Base-by-base conservation (phyloP, 2,329 filamentous ascomycete genomes). In the Beauveria caledonica region DNA sequence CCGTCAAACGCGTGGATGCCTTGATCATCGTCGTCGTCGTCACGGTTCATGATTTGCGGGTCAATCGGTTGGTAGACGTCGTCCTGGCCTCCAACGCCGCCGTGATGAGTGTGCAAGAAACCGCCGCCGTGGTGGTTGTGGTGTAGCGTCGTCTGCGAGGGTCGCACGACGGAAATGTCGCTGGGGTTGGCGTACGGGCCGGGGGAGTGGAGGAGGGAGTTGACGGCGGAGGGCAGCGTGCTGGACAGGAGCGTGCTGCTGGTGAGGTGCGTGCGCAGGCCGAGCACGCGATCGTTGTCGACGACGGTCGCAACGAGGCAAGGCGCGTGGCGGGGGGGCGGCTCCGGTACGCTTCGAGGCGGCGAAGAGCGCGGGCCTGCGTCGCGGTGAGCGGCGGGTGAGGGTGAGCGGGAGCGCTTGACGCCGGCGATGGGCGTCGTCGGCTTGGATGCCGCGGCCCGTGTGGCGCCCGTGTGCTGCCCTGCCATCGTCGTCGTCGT, bases 21-120 rank as follows among this genome's bases (percentile, higher is more conserved):
- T 45, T 67, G 68, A 45, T 68, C 64, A 56, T 69, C 68, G 60
- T 9, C 68, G 67, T 49, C 65, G 45, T 21, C 68, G 25, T 72
- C 66, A 56, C 79, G 77, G 50, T 74, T 78, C 65, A 84, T 83
- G 58, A 84, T 83, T 64, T 81, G 80, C n/a, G 82, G 81, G 66
- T 85, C 81, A 68, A 85, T 84, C 27, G 81, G 82, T 58, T 83
- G 79, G 67, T 80, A 81, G 29, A 77, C 71, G 33, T 56, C 63
- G 36, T 66, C 62, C 66, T 74, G 72, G 13, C 74, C 62, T 67
- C 72, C 65, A 13, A 36, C 33, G 62, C 70, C 67, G 65, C 61
- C 73, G 66, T 61, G 73, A 72, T 62, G 27, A 29, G 7, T 71
- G 25, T 58, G 49, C 54, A 53, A 61, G 51, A 58, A 53, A 13